Percentiles rank a stretch among this genome's conserved stretches.
Conservation (phyloP, 257 asterid species). For the Rehmannia glutinosa region DNA sequence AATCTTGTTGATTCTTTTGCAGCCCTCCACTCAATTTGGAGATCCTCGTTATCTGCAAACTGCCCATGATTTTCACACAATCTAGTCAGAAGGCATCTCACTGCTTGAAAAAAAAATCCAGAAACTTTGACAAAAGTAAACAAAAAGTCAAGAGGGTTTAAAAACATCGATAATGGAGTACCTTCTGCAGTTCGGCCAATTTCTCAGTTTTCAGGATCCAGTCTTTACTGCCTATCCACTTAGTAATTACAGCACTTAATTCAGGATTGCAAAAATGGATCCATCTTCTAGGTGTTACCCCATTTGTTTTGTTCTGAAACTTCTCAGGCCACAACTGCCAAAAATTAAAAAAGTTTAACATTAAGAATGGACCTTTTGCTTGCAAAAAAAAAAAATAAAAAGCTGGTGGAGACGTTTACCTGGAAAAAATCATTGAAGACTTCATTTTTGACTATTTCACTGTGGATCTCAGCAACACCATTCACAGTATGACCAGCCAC, state of each 20-base stretch:
- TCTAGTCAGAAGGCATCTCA: constrained; percentile 19
- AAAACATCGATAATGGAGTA: constrained; percentile 23
- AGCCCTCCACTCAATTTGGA: constrained; percentile 71
- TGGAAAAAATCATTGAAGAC: constrained; percentile 73
- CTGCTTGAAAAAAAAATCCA: constrained; percentile 1
- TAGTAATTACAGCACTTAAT: constrained; percentile 60
- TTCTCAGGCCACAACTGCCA: constrained; percentile 82
- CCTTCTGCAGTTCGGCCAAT: constrained; percentile 69
- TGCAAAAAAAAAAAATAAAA: not conserved
- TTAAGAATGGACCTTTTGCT: constrained; percentile 17
- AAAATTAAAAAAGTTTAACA: not conserved
- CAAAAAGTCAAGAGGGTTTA: not conserved
- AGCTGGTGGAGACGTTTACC: constrained; percentile 33
- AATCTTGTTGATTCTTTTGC: constrained; percentile 63
- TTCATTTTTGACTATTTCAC: constrained; percentile 74
- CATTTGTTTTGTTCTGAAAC: constrained; percentile 84
- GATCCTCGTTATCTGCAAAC: constrained; percentile 81
- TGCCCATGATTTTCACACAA: constrained; percentile 29
- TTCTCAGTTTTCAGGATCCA: constrained; percentile 75
- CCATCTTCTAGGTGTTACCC: constrained; percentile 94
- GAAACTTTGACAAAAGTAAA: not conserved
- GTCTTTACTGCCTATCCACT: constrained; percentile 70
- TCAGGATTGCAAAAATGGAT: constrained; percentile 73
- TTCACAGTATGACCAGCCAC: constrained; percentile 88
- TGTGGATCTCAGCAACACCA: constrained; percentile 89